Percentiles rank a stretch among this genome's conserved stretches.
Conservation (phyloP, 768 basidiomycete species). For the Russula griseocarnosa region DNA sequence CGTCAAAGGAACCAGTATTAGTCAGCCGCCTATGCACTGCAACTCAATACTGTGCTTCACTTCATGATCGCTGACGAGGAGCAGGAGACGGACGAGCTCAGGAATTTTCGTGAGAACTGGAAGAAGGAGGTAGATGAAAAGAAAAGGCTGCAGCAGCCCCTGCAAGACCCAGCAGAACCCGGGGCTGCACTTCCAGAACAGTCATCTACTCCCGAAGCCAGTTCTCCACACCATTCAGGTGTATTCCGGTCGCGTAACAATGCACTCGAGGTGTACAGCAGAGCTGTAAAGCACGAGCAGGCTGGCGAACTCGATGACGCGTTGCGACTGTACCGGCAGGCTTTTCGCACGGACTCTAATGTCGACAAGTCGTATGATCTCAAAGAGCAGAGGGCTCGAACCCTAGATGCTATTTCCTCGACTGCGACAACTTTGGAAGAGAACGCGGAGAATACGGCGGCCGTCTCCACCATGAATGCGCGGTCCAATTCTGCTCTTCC, state of each 20-base stretch:
- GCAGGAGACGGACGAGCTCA: conserved; percentile 59
- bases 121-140: conserved; percentile 53
- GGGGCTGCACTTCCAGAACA: conserved; percentile 18
- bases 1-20: not conserved
- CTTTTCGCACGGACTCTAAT: conserved; percentile 71
- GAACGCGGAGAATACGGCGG: not conserved
- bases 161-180: not conserved
- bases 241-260: conserved; percentile 33
- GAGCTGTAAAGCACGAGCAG: conserved; percentile 72
- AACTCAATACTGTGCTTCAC: not conserved
- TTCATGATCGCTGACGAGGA: conserved; percentile 11
- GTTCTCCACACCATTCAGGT: not conserved
- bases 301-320: conserved; percentile 72
- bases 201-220: conserved; percentile 4
- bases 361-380: conserved; percentile 69
- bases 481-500: conserved; percentile 12
- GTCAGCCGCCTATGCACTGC: conserved; percentile 1
- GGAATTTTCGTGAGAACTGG: conserved; percentile 70
- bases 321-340: conserved; percentile 68
- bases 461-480: not conserved
- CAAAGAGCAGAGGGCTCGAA: conserved; percentile 42
- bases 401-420: not conserved
- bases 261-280: conserved; percentile 64
- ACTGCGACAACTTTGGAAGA: not conserved
- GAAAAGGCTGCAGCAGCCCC: not conserved